Evolutionary conservation across 2,329 filamentous ascomycete species (phyloP), one percentile per base, ranked within the genome.

Genomic region (Ceratocystis papillata): DNA sequence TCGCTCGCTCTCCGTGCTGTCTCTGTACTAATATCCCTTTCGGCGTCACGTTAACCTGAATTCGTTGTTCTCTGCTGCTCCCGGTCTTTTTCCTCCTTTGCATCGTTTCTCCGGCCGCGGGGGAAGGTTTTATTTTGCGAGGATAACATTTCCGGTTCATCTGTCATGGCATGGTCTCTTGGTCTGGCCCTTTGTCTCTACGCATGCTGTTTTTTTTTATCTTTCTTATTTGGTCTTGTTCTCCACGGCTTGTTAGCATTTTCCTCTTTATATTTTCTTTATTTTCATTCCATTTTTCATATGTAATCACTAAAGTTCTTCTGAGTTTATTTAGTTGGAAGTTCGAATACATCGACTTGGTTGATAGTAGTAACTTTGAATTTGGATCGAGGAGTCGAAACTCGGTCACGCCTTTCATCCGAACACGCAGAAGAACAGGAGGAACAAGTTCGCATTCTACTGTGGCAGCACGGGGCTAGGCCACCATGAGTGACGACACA

Each of bases 11-110:
- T 48, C 15, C 20, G 17, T 48, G 46, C 17, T 48, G 46, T 48
- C 25, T 59, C 55, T 59, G 55, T 59, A 59, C 55, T 59, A 59
- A 59, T 59, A 59, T 59, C 55, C 55, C 55, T 30, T 59, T 59
- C 33, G 55, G 55, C 55, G 55, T 59, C 55, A 37, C 22, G 30
- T 59, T 33, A 37, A 3, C 17, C 60, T 46, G 15, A n/a, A 15
- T 46, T 20, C 41, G 33, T 25, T 62, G 5, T 33, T 46, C 37
- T 25, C 8, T 12, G 22, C 37, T 63, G 20, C 17, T 37, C 4
- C 33, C 15, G 5, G 20, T 41, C n/a, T 37, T 41, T 22, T 41
- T 41, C 6, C n/a, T 62, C 30, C 12, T 41, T 45, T 41, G 28
- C 33, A 33, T 44, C 17, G 10, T 15, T 41, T 41, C 37, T 41